Base-by-base conservation (phyloP, 305 asterid species). In the Salvia sclarea region DNA sequence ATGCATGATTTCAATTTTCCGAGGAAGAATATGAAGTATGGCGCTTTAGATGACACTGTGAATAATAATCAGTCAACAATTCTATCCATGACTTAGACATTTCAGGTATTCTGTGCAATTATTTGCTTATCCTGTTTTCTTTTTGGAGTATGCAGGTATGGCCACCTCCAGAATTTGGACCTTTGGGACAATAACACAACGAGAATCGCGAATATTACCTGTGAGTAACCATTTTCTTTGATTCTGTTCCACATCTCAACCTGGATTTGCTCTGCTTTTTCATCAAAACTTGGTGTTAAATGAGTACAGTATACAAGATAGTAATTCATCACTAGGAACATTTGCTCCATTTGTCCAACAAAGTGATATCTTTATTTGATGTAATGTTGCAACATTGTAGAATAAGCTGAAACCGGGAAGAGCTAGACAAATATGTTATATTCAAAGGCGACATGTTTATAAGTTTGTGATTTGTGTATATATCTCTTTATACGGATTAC, bases 121-220 rank as follows among this genome's bases (percentile, higher is more conserved):
- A 57, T 43, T 14, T 38, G 59, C 80, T 69, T 44, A 67, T 44
- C 2, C 8, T 1, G 5, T 62, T 62, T 21, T 56, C 41, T 30
- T 44, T 25, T 44, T 24, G n/a, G n/a, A n/a, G 54, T 52, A 8
- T 75, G 52, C 84, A 90, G 93, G 97, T 90, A 30, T 92, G 98
- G 98, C 97, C 98, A 38, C 95, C 95, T 21, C 70, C 73, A 52
- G 95, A 85, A 58, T 86, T 92, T 77, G 96, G 97, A 37, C 76
- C 81, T 3, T 75, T 92, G 85, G 71, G 69, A 65, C 84, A 73
- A 53, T 74, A 71, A 58, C 61, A 60, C 37, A 44, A 37, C 3
- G 61, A 35, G 48, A 70, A 53, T 18, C 50, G 37, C 60, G 24
- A 67, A 57, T 66, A 41, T 56, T 43, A 61, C 53, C 43, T 7